These are phyloP conservation scores for Auriscalpium microsporum DNA, from an alignment of 768 basidiomycete species.

Conservation along the genomic window DNA sequence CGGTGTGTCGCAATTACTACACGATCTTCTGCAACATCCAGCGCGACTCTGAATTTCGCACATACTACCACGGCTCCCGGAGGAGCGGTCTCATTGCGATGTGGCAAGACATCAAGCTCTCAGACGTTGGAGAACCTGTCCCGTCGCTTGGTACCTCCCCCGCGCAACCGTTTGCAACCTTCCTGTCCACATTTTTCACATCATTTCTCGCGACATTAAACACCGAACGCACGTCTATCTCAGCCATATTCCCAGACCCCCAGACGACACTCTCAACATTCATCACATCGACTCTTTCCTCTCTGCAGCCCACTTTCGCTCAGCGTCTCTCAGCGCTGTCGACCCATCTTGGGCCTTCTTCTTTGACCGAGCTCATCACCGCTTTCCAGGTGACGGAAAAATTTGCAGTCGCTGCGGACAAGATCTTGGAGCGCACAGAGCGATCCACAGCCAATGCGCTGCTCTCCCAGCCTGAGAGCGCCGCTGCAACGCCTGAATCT, in stretches of 20 bases:
- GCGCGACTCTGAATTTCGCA: slow-evolving; percentile 84
- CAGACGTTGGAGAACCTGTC: slow-evolving; percentile 37
- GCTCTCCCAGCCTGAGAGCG: slow-evolving; percentile 16
- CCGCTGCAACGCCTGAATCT: slow-evolving; percentile 7
- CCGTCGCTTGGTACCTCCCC: slow-evolving; percentile 13
- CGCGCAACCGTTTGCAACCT: slow-evolving; percentile 45
- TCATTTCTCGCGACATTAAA: slow-evolving; percentile 57
- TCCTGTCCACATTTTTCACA: slow-evolving; percentile 71
- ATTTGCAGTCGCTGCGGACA: slow-evolving; percentile 65
- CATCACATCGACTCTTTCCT: slow-evolving; percentile 71
- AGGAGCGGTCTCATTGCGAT: slow-evolving; percentile 51
- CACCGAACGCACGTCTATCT: slow-evolving; percentile 64
- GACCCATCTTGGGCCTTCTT: slow-evolving; percentile 52
- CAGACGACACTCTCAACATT: slow-evolving; percentile 68
- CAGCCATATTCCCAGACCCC: slow-evolving; percentile 85
- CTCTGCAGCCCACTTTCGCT: slow-evolving; percentile 72
- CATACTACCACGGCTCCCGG: slow-evolving; percentile 88
- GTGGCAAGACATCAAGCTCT: slow-evolving; percentile 59
- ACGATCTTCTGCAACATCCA: slow-evolving; percentile 87
- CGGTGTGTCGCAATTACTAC: slow-evolving; percentile 70
- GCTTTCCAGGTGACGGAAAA: slow-evolving; percentile 73
- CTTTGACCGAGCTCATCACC: slow-evolving; percentile 63
- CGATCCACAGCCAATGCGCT: neutral
- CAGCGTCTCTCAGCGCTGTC: slow-evolving; percentile 68
- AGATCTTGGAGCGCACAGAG: slow-evolving; percentile 62